Conservation (phyloP, 345 rosid species). For the Hypericum perforatum region DNA sequence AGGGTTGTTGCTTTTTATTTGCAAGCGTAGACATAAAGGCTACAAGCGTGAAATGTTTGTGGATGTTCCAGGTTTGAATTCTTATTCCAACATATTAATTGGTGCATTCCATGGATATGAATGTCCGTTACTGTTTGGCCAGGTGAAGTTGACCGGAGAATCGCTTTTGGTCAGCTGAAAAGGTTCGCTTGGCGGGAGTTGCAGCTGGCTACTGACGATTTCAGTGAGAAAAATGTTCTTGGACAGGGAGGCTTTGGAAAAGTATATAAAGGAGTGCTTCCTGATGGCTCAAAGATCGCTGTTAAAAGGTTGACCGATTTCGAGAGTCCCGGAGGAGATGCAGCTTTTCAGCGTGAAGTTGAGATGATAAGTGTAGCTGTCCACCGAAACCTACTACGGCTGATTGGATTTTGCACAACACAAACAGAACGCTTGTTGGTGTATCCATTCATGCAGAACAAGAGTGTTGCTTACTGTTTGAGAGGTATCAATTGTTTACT, state of each 20-base stretch:
- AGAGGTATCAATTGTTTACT: constrained; percentile 42
- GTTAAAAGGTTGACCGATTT: constrained; percentile 90
- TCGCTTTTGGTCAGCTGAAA: constrained; percentile 87
- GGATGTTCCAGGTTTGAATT: constrained; percentile 79
- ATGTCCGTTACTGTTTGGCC: constrained; percentile 8
- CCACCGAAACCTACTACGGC: constrained; percentile 72
- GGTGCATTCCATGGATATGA: not conserved
- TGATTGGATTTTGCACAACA: constrained; percentile 92
- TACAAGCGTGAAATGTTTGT: constrained; percentile 67
- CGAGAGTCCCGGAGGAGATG: constrained; percentile 90
- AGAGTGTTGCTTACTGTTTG: constrained; percentile 80
- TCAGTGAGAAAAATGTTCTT: constrained; percentile 73
- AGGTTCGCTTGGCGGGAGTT: constrained; percentile 92
- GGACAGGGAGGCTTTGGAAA: constrained; percentile 98
- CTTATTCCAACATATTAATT: not conserved
- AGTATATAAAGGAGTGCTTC: constrained; percentile 84
- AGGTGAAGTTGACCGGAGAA: constrained; percentile 95
- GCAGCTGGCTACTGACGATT: constrained; percentile 77
- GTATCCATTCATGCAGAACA: constrained; percentile 89
- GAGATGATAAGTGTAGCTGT: constrained; percentile 98
- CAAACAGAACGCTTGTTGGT: constrained; percentile 87
- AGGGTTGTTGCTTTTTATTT: constrained; percentile 42
- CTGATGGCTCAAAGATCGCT: constrained; percentile 69
- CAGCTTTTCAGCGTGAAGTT: constrained; percentile 91
- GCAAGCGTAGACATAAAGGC: constrained; percentile 53